Conservation (phyloP, 139 green algal genomes). For the Diplosphaera chodatii region DNA sequence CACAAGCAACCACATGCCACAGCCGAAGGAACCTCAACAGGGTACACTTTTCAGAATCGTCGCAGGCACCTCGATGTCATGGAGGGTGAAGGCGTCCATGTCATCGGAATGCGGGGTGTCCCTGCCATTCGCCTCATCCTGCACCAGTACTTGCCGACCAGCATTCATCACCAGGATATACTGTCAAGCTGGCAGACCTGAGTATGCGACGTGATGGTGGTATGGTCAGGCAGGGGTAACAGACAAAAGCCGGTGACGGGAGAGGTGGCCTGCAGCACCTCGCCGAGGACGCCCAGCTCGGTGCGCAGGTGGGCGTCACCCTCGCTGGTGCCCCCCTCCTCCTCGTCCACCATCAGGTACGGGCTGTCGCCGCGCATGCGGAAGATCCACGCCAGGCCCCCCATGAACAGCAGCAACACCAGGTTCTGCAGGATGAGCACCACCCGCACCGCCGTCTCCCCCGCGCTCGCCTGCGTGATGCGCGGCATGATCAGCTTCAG, state of each 20-base stretch:
- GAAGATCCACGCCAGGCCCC: constrained; percentile 36
- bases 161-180: too few species aligned
- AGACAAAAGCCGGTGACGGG: too few species aligned
- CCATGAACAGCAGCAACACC: constrained; percentile 29
- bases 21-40: too few species aligned
- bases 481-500: too few species aligned
- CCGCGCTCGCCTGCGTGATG: not conserved
- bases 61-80: constrained; percentile 11
- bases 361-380: constrained; percentile 34
- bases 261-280: too few species aligned
- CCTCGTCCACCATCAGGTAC: constrained; percentile 42
- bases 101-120: not conserved
- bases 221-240: too few species aligned
- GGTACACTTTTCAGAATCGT: too few species aligned
- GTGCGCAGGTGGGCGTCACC: not conserved
- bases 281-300: not conserved
- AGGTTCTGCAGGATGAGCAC: constrained; percentile 27
- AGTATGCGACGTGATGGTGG: too few species aligned
- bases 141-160: too few species aligned
- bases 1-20: too few species aligned
- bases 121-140: not conserved
- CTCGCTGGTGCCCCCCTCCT: not conserved
- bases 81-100: constrained; percentile 11
- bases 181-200: too few species aligned
- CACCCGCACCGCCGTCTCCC: constrained; percentile 8